These are phyloP conservation scores for Pichia sp. DNA, from an alignment of 1,139 yeast species.

Conservation along the genomic window DNA sequence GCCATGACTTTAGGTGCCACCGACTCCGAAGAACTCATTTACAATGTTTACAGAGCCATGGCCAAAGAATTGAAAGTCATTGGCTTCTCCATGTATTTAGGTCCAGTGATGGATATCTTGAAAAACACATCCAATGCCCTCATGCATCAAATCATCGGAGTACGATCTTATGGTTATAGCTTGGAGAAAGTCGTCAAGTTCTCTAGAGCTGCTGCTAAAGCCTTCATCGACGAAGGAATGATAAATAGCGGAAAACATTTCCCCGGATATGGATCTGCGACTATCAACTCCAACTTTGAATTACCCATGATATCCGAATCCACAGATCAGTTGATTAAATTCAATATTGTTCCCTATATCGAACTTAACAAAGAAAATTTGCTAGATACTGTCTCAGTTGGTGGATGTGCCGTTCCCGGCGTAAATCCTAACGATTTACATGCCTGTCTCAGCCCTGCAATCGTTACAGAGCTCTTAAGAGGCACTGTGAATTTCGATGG, in stretches of 20 bases:
- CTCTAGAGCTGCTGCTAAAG: constrained; percentile 51
- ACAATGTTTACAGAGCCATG: constrained; percentile 48
- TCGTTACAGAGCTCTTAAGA: constrained; percentile 46
- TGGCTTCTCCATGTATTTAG: constrained; percentile 53
- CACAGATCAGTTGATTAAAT: constrained; percentile 45
- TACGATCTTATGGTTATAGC: constrained; percentile 60
- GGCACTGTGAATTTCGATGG: constrained; percentile 51
- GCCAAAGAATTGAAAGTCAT: constrained; percentile 48
- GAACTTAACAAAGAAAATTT: constrained; percentile 39
- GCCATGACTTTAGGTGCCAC: constrained; percentile 64
- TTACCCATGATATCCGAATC: constrained; percentile 57
- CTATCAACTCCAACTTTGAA: constrained; percentile 53
- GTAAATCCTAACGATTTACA: constrained; percentile 57
- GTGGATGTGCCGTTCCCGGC: constrained; percentile 66
- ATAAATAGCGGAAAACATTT: constrained; percentile 60
- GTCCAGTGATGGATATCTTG: constrained; percentile 61
- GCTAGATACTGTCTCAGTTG: constrained; percentile 54
- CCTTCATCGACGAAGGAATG: constrained; percentile 50
- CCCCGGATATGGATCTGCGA: constrained; percentile 63
- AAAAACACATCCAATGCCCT: constrained; percentile 48
- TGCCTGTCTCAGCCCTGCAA: constrained; percentile 54
- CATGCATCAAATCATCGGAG: constrained; percentile 44
- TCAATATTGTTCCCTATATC: constrained; percentile 49
- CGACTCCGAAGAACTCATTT: constrained; percentile 45
- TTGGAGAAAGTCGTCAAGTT: constrained; percentile 50